Evolutionary conservation across 176 grass and related monocot species (phyloP).

Genomic region (Phoenix roebelenii): DNA sequence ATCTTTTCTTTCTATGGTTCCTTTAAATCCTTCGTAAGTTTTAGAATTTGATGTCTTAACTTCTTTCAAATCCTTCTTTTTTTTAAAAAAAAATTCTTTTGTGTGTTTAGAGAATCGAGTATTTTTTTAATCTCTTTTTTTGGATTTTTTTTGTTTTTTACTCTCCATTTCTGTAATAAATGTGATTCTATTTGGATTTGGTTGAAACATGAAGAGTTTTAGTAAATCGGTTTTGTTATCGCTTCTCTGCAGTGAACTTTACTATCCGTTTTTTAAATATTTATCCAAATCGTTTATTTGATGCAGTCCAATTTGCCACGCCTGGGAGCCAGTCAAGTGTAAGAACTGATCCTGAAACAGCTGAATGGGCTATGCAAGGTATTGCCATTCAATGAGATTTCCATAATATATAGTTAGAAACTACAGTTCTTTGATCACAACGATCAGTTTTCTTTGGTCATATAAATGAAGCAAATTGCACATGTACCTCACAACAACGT

Average conservation of each 20-base stretch:
- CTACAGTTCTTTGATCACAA: neutral
- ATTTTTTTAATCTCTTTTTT: too few relatives aligned
- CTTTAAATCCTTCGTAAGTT: neutral
- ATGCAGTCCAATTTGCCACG: slow-evolving; percentile 43
- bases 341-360: slow-evolving; percentile 35
- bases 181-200: too few relatives aligned
- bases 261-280: slow-evolving; percentile 26
- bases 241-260: slow-evolving; percentile 23
- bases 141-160: too few relatives aligned
- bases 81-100: neutral
- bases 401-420: neutral
- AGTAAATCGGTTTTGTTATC: slow-evolving; percentile 6
- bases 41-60: neutral
- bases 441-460: neutral
- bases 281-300: slow-evolving; percentile 21
- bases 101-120: too few relatives aligned
- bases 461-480: too few relatives aligned
- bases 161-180: too few relatives aligned
- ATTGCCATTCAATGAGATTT: neutral
- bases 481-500: too few relatives aligned
- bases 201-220: slow-evolving; percentile 7
- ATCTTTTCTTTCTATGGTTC: neutral
- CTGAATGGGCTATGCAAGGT: slow-evolving; percentile 95
- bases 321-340: slow-evolving; percentile 55
- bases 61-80: neutral